Evolutionary conservation across 352 stramenopile genomes (phyloP), one percentile per base, ranked within the genome.

Genomic region (Detonula confervacea): DNA sequence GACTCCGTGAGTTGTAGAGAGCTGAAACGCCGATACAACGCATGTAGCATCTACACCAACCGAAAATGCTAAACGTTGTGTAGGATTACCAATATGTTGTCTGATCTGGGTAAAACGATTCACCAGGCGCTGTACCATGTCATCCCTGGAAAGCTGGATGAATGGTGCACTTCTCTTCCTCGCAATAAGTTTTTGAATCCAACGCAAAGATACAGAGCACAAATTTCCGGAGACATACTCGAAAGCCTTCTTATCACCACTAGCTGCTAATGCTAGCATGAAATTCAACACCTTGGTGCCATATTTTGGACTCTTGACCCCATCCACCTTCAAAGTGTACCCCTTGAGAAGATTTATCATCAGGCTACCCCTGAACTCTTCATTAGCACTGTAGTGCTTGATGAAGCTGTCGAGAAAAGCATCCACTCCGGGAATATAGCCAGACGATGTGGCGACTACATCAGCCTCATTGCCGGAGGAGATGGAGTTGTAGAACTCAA

Each of bases 221-320:
- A 73, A 27, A 63, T 73, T 73, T 3, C 2, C 64, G 6, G 49
- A 73, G 1, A 39, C 3, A 61, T 62, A 73, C 25, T 73, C 5
- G n/a, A 73, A 66, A 18, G 44, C 35, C 22, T 73, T 73, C 14
- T 20, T 46, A 24, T 49, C 18, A 11, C 25, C 52, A 61, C 52
- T 73, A 12, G 49, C 47, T 7, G 47, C 46, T 44, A 49, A 7
- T 56, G 65, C 16, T 16, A 64, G 16, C 11, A 64, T 42, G 33
- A 74, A 74, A 27, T 67, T 74, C 22, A 67, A 44, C 7, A 63
- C 65, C 22, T 37, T 65, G 1, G 6, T 1, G 8, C 47, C 12
- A 27, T 65, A 55, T 3, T 29, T 2, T 24, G 62, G 62, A 24
- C 37, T 57, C 11, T 3, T 2, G 1, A 18, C 2, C 8, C 44